Evolutionary conservation across 2,329 filamentous ascomycete genomes (phyloP), one percentile per base, ranked within the genome.

Genomic region (Arthrobotrys sinensis): DNA sequence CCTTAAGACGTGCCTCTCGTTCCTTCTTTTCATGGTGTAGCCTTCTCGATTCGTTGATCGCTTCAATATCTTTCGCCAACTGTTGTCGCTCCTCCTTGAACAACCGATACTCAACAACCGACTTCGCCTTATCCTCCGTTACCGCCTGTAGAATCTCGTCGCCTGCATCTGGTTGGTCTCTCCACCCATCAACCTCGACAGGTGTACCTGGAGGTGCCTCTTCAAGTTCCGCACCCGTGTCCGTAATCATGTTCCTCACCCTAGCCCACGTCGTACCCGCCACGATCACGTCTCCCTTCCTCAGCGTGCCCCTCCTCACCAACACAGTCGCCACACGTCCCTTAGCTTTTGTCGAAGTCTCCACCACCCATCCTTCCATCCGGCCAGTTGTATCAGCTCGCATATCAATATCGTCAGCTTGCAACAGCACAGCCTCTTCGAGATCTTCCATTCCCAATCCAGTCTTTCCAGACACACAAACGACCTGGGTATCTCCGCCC

Each of bases 111-210:
- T 91, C 89, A 1, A 95, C 88, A 0, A 96, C 95, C 1, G 87
- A 88, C 82, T 93, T 93, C 40, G 94, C 96, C 79, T 89, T 91
- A 76, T 90, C 88, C 85, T 91, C 90, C 0, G 89, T 87, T 0
- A 68, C 75, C 11, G 94, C 93, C 85, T 98, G 92, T 0, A 99
- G 87, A 7, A 97, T 91, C 85, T 93, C 90, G 82, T 96, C 93
- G 62, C 96, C 96, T 0, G 96, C 95, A 24, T 89, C 88, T 0
- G 96, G 95, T 80, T 93, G 91, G 40, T 93, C 92, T 81, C 91
- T 91, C 96, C 96, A 99, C n/a, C 96, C 96, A 79, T 97, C 90
- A 19, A 99, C 90, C 84, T 98, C 93, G 2, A 97, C 92, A 0
- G 96, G 94, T 32, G 91, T 96, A 40, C 96, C 96, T 0, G 96